Conservation (phyloP, 2,329 filamentous ascomycete genomes). For the Rhexocercosporidium sp. region DNA sequence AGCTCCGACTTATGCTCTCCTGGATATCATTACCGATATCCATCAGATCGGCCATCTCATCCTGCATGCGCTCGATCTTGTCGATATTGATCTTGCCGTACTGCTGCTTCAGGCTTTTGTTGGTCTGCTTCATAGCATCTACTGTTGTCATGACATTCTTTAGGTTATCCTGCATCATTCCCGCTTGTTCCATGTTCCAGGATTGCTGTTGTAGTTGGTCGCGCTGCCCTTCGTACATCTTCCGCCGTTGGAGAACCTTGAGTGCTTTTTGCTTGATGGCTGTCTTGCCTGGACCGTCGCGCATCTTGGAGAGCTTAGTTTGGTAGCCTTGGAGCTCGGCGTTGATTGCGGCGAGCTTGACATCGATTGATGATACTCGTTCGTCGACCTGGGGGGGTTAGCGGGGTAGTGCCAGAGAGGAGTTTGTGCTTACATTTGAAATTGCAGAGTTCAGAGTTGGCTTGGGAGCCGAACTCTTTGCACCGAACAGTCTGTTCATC, state of each 20-base stretch:
- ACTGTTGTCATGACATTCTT: slow-evolving; percentile 99
- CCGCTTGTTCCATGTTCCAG: slow-evolving; percentile 99
- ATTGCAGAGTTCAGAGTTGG: slow-evolving; percentile 86
- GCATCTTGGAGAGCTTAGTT: slow-evolving; percentile 86
- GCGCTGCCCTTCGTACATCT: slow-evolving; percentile 91
- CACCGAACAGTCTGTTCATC: slow-evolving; percentile 97
- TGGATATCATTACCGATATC: slow-evolving; percentile 98
- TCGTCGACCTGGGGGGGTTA: slow-evolving; percentile 66
- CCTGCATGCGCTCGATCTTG: slow-evolving; percentile 96
- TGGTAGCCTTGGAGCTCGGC: slow-evolving; percentile 90
- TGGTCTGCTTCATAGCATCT: slow-evolving; percentile 96
- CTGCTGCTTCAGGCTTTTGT: slow-evolving; percentile 89
- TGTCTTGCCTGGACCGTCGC: slow-evolving; percentile 90
- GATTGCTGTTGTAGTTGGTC: slow-evolving; percentile 93
- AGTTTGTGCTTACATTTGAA: slow-evolving; percentile 63
- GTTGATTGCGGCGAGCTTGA: slow-evolving; percentile 91
- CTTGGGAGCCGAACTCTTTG: slow-evolving; percentile 85
- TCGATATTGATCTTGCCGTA: slow-evolving; percentile 98
- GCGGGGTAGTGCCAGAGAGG: slow-evolving; percentile 27
- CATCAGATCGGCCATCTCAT: slow-evolving; percentile 98
- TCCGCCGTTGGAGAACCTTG: slow-evolving; percentile 90
- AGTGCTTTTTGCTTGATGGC: slow-evolving; percentile 94
- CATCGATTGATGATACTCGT: slow-evolving; percentile 85
- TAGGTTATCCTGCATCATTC: slow-evolving; percentile 98
- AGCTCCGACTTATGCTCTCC: slow-evolving; percentile 87